A percentile compares a stretch with the other conserved stretches of the same genome.
Evolutionary conservation across 352 stramenopile species (phyloP).

Genomic region (Albugo candida): DNA sequence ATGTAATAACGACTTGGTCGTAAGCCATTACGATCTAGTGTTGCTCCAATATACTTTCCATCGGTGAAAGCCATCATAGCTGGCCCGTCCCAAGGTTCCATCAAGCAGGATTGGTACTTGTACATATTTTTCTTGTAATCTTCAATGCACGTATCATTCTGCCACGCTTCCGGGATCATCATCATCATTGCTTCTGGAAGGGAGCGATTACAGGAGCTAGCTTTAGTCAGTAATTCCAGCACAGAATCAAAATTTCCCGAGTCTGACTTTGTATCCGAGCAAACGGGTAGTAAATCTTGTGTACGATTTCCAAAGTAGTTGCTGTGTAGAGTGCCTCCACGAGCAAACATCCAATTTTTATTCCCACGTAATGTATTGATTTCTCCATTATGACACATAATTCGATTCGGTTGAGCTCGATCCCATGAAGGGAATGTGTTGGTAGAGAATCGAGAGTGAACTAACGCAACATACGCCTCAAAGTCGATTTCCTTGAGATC

Average conservation of each 20-base stretch:
- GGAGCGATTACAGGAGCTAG: slow-evolving; percentile 67
- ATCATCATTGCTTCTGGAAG: slow-evolving; percentile 95
- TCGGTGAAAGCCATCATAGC: slow-evolving; percentile 97
- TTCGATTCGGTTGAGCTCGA: slow-evolving; percentile 89
- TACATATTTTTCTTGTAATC: slow-evolving; percentile 93
- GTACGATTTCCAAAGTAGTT: slow-evolving; percentile 86
- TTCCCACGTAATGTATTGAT: slow-evolving; percentile 96
- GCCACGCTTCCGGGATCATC: slow-evolving; percentile 96
- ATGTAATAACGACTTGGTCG: slow-evolving; percentile 92
- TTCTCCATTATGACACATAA: slow-evolving; percentile 98
- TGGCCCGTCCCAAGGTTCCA: slow-evolving; percentile 97
- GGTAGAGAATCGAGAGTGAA: slow-evolving; percentile 95
- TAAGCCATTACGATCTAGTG: slow-evolving; percentile 92
- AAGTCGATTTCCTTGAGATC: slow-evolving; percentile 58
- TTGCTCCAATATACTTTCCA: slow-evolving; percentile 87
- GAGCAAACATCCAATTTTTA: slow-evolving; percentile 94
- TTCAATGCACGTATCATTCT: slow-evolving; percentile 86
- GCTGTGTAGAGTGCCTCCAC: slow-evolving; percentile 79
- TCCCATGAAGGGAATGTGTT: slow-evolving; percentile 97
- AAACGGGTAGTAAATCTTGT: slow-evolving; percentile 80
- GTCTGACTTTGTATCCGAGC: slow-evolving; percentile 89
- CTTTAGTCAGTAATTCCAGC: slow-evolving; percentile 88
- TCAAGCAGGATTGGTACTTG: slow-evolving; percentile 93
- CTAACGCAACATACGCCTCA: slow-evolving; percentile 83
- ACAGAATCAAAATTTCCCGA: slow-evolving; percentile 93